Evolutionary conservation across 2,329 filamentous ascomycete species (phyloP).

Genomic region (Purpureocillium lavendulum): DNA sequence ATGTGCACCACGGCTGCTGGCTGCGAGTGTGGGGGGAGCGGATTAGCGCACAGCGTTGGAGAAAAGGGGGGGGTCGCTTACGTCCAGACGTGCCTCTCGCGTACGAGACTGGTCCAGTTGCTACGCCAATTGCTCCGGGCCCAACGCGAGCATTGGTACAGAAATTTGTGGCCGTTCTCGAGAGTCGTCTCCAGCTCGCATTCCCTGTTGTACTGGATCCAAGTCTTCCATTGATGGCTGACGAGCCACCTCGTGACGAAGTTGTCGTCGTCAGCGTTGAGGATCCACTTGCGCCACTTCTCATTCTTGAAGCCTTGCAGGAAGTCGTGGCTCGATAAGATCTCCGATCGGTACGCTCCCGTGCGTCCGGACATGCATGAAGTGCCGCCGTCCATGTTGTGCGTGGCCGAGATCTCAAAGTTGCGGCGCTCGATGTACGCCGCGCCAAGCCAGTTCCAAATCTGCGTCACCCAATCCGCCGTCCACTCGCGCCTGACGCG

Average conservation of each 20-base stretch:
- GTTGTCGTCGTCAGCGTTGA: constrained; percentile 97
- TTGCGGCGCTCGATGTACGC: constrained; percentile 90
- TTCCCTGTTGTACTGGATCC: constrained; percentile 87
- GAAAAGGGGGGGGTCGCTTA: constrained; percentile 43
- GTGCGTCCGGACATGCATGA: constrained; percentile 94
- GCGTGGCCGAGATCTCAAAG: constrained; percentile 93
- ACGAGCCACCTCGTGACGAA: constrained; percentile 97
- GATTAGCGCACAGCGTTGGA: constrained; percentile 12
- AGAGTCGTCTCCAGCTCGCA: constrained; percentile 90
- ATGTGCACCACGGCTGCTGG: constrained; percentile 87
- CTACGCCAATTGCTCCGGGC: constrained; percentile 96
- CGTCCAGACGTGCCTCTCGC: constrained; percentile 78
- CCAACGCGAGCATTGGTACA: constrained; percentile 92
- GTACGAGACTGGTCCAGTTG: constrained; percentile 84
- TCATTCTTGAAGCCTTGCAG: constrained; percentile 86
- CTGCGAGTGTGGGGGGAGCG: constrained; percentile 35
- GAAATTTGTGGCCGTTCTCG: constrained; percentile 79
- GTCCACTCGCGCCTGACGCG: constrained; percentile 63
- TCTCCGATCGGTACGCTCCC: constrained; percentile 83
- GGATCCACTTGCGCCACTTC: constrained; percentile 77
- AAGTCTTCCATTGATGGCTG: constrained; percentile 84
- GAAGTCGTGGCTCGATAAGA: constrained; percentile 78
- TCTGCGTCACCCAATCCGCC: constrained; percentile 48
- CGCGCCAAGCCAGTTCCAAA: constrained; percentile 86
- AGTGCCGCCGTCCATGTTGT: constrained; percentile 90